Percentiles rank a stretch among this genome's conserved stretches.
Conservation (phyloP, 805 yeast genomes). For the Kazachstania taianensis region DNA sequence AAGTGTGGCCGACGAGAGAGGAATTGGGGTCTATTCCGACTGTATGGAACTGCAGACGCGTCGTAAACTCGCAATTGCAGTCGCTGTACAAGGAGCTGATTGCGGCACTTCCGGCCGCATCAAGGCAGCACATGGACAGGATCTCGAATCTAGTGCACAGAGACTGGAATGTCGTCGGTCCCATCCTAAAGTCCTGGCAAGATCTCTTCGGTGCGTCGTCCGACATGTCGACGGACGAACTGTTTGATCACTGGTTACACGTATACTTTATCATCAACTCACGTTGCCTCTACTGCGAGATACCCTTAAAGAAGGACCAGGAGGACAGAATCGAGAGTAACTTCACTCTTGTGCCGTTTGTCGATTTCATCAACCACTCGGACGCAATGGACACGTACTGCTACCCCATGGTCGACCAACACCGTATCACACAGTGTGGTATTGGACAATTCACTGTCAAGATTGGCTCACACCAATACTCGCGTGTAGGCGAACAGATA, state of each 20-base stretch:
- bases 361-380: conserved; percentile 78
- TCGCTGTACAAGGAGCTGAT: conserved; percentile 16
- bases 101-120: conserved; percentile 36
- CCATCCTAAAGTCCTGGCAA: conserved; percentile 20
- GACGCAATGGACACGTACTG: conserved; percentile 40
- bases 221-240: not conserved
- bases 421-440: conserved; percentile 15
- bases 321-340: conserved; percentile 39
- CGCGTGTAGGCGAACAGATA: conserved; percentile 41
- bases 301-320: conserved; percentile 39
- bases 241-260: conserved; percentile 37
- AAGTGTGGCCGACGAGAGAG: conserved; percentile 45
- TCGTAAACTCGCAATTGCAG: not conserved
- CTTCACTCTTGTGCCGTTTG: conserved; percentile 84
- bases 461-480: conserved; percentile 16
- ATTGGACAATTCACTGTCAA: conserved; percentile 23
- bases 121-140: conserved; percentile 31
- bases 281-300: conserved; percentile 73
- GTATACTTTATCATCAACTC: conserved; percentile 87
- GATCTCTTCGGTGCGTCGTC: conserved; percentile 2
- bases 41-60: conserved; percentile 39
- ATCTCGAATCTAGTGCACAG: conserved; percentile 34
- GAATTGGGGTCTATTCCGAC: conserved; percentile 55
- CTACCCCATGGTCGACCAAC: conserved; percentile 37
- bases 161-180: conserved; percentile 36